Conservation (phyloP, 225 moss, liverwort and hornwort species). For the Polytrichum formosum region DNA sequence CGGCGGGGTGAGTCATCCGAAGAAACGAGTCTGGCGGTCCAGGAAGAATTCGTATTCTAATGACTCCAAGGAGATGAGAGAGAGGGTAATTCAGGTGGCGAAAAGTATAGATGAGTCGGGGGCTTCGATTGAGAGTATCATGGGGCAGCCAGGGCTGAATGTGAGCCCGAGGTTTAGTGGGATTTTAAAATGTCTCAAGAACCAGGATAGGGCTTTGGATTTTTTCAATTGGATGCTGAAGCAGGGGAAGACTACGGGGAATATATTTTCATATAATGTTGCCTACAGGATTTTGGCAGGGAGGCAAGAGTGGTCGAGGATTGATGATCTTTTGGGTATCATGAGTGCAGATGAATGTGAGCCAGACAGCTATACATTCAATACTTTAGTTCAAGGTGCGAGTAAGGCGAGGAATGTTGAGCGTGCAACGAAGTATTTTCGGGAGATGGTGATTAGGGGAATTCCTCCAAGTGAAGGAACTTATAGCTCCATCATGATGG, state of each 20-base stretch:
- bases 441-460: conserved; percentile 34
- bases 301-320: conserved; percentile 48
- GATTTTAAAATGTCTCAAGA: conserved; percentile 7
- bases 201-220: conserved; percentile 41
- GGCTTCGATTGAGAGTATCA: not conserved
- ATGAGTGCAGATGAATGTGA: conserved; percentile 39
- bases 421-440: conserved; percentile 34
- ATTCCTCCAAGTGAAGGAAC: conserved; percentile 44
- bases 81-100: conserved; percentile 3
- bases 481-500: conserved; percentile 45
- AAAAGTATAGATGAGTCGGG: not conserved
- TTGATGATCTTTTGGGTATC: conserved; percentile 33
- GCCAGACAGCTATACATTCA: conserved; percentile 59
- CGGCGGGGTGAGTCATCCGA: not conserved
- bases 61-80: not conserved
- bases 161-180: no score
- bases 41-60: no score
- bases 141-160: not conserved
- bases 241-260: conserved; percentile 42
- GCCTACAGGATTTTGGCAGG: conserved; percentile 42
- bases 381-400: conserved; percentile 53
- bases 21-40: no score
- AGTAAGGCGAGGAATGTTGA: conserved; percentile 47
- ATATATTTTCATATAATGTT: conserved; percentile 52
- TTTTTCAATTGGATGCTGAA: conserved; percentile 58